Percentiles rank a stretch among this genome's conserved stretches.
Conservation (phyloP, 208 protist species). For the Acanthamoeba royreba region DNA sequence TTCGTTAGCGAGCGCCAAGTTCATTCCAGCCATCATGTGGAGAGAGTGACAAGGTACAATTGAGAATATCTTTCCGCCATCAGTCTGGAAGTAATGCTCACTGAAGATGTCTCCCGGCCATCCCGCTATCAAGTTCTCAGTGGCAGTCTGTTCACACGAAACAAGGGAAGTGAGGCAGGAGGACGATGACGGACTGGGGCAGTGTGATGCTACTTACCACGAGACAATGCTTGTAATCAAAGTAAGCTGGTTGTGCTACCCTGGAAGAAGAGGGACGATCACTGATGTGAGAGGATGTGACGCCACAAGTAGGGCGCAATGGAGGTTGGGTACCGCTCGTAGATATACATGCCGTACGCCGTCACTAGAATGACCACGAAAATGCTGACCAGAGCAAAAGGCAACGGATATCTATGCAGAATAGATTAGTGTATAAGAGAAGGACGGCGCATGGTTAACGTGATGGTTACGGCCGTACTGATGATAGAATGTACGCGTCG, state of each 20-base stretch:
- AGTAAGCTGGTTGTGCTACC: not conserved
- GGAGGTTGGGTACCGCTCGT: not conserved
- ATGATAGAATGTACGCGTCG: not conserved
- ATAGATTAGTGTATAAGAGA: not conserved
- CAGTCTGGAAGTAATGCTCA: not conserved
- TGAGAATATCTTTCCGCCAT: not conserved
- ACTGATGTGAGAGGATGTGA: not conserved
- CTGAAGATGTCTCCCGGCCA: not conserved
- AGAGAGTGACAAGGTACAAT: not conserved
- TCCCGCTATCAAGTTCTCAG: not conserved
- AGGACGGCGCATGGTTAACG: not conserved
- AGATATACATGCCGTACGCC: slow-evolving; percentile 28
- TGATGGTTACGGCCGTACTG: not conserved
- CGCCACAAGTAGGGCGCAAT: not conserved
- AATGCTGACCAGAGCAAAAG: not conserved
- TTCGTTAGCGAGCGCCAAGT: not conserved
- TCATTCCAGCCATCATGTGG: not conserved
- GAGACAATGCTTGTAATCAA: not conserved
- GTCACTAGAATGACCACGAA: not conserved
- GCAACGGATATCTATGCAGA: not conserved
- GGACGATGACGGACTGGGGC: not conserved
- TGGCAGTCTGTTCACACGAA: not conserved
- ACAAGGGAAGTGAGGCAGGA: not conserved
- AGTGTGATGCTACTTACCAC: not conserved
- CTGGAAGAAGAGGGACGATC: not conserved